Percentiles rank a stretch among this genome's conserved stretches.
These are phyloP conservation scores for Starmera stellimalicola DNA, from an alignment of 1,139 yeast species.

Conservation along the genomic window DNA sequence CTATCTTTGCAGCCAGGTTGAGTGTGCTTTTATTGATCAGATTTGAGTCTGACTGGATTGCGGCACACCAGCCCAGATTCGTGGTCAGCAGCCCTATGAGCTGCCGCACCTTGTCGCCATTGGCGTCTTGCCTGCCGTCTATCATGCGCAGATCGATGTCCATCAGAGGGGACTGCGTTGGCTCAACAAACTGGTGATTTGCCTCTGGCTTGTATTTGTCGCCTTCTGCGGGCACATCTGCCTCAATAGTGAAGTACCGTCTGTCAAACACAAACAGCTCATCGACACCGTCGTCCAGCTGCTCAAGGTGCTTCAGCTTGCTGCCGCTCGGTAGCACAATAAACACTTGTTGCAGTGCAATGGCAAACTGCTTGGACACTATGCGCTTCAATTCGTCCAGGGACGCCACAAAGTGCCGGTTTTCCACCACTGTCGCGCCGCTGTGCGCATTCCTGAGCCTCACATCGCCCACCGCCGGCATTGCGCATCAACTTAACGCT, in stretches of 20 bases:
- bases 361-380: slow-evolving; percentile 30
- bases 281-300: slow-evolving; percentile 17
- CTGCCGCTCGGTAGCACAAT: slow-evolving; percentile 60
- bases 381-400: slow-evolving; percentile 38
- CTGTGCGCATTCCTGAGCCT: slow-evolving; percentile 1
- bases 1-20: slow-evolving; percentile 20
- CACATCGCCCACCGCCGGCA: slow-evolving; percentile 29
- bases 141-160: slow-evolving; percentile 17
- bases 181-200: slow-evolving; percentile 27
- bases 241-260: slow-evolving; percentile 31
- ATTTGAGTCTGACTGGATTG: slow-evolving; percentile 34
- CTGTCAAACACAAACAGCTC: slow-evolving; percentile 57
- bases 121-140: slow-evolving; percentile 12
- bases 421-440: slow-evolving; percentile 12
- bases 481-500: slow-evolving; percentile 25
- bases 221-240: background rate
- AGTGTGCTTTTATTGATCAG: slow-evolving; percentile 23
- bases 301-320: slow-evolving; percentile 41
- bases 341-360: slow-evolving; percentile 38
- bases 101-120: slow-evolving; percentile 6
- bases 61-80: slow-evolving; percentile 44
- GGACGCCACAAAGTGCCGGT: slow-evolving; percentile 26
- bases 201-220: slow-evolving; percentile 2
- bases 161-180: slow-evolving; percentile 33
- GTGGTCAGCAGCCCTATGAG: slow-evolving; percentile 29